Conservation (phyloP, 768 basidiomycete genomes). For the Tricholoma sp. region DNA sequence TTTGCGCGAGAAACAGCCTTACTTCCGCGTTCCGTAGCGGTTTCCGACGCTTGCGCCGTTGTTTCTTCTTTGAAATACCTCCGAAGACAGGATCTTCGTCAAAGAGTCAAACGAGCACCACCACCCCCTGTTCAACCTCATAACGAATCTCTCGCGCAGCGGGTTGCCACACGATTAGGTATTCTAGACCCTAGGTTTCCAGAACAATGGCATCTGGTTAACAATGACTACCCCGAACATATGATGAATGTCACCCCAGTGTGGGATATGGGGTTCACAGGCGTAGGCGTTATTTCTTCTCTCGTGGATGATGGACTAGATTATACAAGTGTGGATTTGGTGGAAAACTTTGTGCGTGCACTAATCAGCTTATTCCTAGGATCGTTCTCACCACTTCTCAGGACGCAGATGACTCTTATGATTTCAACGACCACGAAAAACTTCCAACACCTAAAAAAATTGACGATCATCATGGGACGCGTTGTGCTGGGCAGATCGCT, state of each 20-base stretch:
- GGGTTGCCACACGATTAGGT: constrained; percentile 13
- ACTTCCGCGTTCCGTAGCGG: constrained; percentile 35
- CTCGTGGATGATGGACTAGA: constrained; percentile 96
- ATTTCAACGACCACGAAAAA: constrained; percentile 91
- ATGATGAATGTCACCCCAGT: constrained; percentile 91
- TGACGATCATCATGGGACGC: constrained; percentile 96
- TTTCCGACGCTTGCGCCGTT: constrained; percentile 35
- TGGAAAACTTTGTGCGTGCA: constrained; percentile 82
- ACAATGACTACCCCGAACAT: constrained; percentile 74
- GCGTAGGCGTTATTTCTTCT: constrained; percentile 80
- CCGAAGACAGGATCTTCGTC: constrained; percentile 57
- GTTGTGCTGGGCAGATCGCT: constrained; percentile 95
- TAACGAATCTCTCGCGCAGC: constrained; percentile 10
- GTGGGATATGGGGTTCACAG: constrained; percentile 90
- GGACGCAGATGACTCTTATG: constrained; percentile 86
- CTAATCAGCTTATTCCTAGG: neutral
- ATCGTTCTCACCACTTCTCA: constrained; percentile 35
- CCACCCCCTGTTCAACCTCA: constrained; percentile 41
- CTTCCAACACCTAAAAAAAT: constrained; percentile 83
- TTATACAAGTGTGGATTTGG: constrained; percentile 81
- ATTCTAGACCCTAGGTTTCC: constrained; percentile 81
- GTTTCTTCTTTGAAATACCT: constrained; percentile 57
- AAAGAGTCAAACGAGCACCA: constrained; percentile 73
- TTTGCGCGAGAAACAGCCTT: constrained; percentile 11
- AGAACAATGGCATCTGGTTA: constrained; percentile 93